Evolutionary conservation across 768 basidiomycete species (phyloP).

Genomic region (Kwoniella botswanensis): DNA sequence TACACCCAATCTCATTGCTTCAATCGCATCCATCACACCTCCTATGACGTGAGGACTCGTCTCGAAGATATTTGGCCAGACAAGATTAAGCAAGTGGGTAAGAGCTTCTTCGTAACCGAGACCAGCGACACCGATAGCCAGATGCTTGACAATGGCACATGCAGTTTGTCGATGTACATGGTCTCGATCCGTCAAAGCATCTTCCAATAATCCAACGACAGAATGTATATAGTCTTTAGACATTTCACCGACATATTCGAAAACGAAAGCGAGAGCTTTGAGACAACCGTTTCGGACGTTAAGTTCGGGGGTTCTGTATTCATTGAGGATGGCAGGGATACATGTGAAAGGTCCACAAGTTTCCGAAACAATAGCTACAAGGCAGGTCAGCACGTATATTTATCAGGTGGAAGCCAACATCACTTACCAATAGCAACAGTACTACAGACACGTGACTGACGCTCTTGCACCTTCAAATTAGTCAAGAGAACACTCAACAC

Average conservation of each 20-base stretch:
- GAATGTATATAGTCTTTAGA: conserved; percentile 93
- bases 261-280: conserved; percentile 97
- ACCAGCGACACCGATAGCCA: conserved; percentile 94
- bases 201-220: conserved; percentile 96
- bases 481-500: conserved; percentile 94
- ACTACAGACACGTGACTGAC: conserved; percentile 96
- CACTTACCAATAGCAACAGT: conserved; percentile 85
- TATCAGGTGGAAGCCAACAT: neutral
- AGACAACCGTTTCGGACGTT: conserved; percentile 99
- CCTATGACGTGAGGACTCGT: conserved; percentile 98
- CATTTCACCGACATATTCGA: conserved; percentile 99
- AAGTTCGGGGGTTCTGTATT: conserved; percentile 96
- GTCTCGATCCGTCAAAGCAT: conserved; percentile 96
- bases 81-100: conserved; percentile 95
- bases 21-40: conserved; percentile 96
- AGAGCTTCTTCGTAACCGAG: conserved; percentile 98
- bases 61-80: conserved; percentile 99
- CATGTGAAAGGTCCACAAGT: conserved; percentile 77
- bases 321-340: conserved; percentile 97
- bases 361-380: conserved; percentile 63
- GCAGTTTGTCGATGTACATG: conserved; percentile 98
- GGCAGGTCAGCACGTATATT: neutral
- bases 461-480: conserved; percentile 96
- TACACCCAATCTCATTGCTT: conserved; percentile 93
- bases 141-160: conserved; percentile 96